Evolutionary conservation across 2,329 filamentous ascomycete genomes (phyloP).

Genomic region (Botrytis fragariae): DNA sequence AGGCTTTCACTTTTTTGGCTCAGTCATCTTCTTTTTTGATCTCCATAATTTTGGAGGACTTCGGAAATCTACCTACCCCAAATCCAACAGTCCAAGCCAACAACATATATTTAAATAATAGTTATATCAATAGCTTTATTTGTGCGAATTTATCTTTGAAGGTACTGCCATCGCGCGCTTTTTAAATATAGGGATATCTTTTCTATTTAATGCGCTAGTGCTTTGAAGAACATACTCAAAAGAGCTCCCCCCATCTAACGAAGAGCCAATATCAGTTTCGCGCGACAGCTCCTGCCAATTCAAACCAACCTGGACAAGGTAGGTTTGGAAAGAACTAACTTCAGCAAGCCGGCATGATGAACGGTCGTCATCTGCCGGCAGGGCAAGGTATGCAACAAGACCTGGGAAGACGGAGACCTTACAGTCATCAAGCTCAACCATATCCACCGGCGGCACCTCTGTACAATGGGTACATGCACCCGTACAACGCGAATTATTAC

Average conservation of each 20-base stretch:
- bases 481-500: slow-evolving; percentile 51
- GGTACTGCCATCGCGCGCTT: not conserved
- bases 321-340: slow-evolving; percentile 27
- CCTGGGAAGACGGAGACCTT: slow-evolving; percentile 36
- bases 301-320: slow-evolving; percentile 29
- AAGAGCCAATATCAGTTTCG: not conserved
- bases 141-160: not conserved
- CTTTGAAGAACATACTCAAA: not conserved
- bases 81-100: not conserved
- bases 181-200: not conserved
- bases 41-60: slow-evolving; percentile 26
- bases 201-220: not conserved
- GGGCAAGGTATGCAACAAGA: slow-evolving; percentile 54
- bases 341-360: slow-evolving; percentile 73
- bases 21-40: slow-evolving; percentile 20
- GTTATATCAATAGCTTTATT: slow-evolving; percentile 1
- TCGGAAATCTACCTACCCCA: not conserved
- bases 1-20: slow-evolving; percentile 16
- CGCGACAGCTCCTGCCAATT: slow-evolving; percentile 22
- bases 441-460: slow-evolving; percentile 44
- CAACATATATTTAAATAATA: not conserved
- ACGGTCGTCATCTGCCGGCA: slow-evolving; percentile 72
- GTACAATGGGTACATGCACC: slow-evolving; percentile 51
- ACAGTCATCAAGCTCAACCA: slow-evolving; percentile 44
- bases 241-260: not conserved